Evolutionary conservation across 2,329 filamentous ascomycete species (phyloP).

Genomic region (Exophiala sp.): DNA sequence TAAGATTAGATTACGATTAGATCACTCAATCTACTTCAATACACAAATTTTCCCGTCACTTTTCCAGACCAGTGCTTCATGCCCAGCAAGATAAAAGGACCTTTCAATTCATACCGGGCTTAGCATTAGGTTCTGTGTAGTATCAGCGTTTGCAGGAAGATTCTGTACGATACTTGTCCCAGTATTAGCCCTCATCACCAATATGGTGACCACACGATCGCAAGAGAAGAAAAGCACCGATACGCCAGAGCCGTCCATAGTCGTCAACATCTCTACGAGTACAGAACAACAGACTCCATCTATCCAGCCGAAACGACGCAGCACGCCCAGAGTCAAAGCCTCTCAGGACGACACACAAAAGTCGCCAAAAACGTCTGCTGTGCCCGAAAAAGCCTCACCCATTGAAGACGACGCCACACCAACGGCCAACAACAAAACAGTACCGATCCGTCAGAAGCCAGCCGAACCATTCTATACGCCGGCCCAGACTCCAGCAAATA

Average conservation of each 20-base stretch:
- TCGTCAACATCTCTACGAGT: neutral
- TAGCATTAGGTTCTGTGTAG: neutral
- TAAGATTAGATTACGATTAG: too few relatives aligned
- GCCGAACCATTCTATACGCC: neutral
- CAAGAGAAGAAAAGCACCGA: slow-evolving; percentile 7
- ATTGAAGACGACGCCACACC: neutral
- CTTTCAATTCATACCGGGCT: neutral
- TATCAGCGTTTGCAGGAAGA: neutral
- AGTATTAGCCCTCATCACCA: neutral
- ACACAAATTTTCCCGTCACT: neutral
- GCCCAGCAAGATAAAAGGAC: too few relatives aligned
- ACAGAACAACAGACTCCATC: neutral
- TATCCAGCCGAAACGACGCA: neutral
- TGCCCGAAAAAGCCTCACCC: neutral
- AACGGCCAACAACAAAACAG: neutral
- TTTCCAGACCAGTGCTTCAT: neutral
- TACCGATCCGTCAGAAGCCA: neutral
- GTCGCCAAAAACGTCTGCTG: neutral
- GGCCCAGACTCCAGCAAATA: slow-evolving; percentile 2
- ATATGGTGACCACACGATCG: slow-evolving; percentile 19
- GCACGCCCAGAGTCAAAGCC: neutral
- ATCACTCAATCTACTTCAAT: too few relatives aligned
- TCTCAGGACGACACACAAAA: neutral
- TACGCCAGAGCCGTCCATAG: neutral
- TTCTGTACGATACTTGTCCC: neutral